Evolutionary conservation across 2,329 filamentous ascomycete species (phyloP), one percentile per base, ranked within the genome.

Genomic region (Grosmannia clavigera): DNA sequence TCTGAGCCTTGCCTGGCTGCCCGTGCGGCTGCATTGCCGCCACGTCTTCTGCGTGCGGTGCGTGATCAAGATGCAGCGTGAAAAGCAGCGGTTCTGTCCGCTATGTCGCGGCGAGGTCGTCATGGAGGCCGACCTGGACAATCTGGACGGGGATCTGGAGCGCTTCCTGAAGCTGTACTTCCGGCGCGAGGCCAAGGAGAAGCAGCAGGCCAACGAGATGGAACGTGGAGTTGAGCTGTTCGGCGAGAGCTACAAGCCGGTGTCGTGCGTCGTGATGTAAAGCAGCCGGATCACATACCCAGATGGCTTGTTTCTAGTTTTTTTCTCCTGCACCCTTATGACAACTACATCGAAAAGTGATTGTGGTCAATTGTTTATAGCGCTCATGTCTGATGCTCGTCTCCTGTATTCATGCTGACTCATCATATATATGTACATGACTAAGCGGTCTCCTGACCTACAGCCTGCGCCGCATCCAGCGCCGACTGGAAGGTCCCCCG

Each of bases 41-140:
- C 89, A 94, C 65, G 75, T 92, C 16, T 92, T 92, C 68, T 95
- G 90, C 73, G 92, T 94, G 60, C 80, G 88, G 3, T 95, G 90
- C 69, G 78, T 92, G 56, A 84, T 95, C 63, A 84, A 88, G 66
- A 83, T 95, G 74, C 90, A 94, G 70, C 82, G 84, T 54, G 81
- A 83, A 48, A 78, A 79, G 62, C 84, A 87, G 68, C 79, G 80
- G 46, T 76, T 82, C 58, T 95, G 90, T 68, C 90, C 90, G 0
- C 75, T 94, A 59, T 95, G 90, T 69, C 80, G 91, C 61, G 80
- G 82, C 22, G 80, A 85, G 61, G 87, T 85, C 0, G 82, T 95
- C 12, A 79, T 89, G 74, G 74, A 79, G 61, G 89, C 90, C 0
- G 85, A 87, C 63, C 77, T 82, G 60, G 86, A 83, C 57, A 86